Conservation (phyloP, 331 rosid species). For the Pyrus hybrid region DNA sequence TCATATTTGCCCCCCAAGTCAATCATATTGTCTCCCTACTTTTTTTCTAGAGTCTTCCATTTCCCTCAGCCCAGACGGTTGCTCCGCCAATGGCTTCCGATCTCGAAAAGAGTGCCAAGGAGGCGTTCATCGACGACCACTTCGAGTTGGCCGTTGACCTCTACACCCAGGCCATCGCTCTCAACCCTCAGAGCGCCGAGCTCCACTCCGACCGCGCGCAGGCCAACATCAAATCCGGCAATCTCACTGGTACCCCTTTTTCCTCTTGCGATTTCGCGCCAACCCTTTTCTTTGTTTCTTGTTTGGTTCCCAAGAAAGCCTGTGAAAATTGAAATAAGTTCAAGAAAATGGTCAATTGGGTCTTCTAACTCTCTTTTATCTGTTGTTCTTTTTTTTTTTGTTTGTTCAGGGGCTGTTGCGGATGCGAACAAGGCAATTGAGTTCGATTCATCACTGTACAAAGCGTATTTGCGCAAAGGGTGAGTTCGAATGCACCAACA, state of each 20-base stretch:
- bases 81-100: slow-evolving; percentile 63
- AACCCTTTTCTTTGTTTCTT: background rate
- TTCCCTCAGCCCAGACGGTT: background rate
- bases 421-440: slow-evolving; percentile 82
- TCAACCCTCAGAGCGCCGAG: slow-evolving; percentile 39
- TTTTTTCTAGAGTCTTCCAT: slow-evolving; percentile 15
- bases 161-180: slow-evolving; percentile 47
- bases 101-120: slow-evolving; percentile 57
- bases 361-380: background rate
- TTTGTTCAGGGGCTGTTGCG: slow-evolving; percentile 57
- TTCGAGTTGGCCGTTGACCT: slow-evolving; percentile 52
- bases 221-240: slow-evolving; percentile 64
- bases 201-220: slow-evolving; percentile 74
- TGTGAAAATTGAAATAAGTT: background rate
- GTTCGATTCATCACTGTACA: slow-evolving; percentile 41
- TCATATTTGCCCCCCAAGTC: no score
- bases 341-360: background rate
- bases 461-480: slow-evolving; percentile 83
- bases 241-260: slow-evolving; percentile 39
- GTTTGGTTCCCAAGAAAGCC: background rate
- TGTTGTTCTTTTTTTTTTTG: background rate
- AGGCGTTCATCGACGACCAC: slow-evolving; percentile 71
- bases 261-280: background rate
- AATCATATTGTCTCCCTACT: background rate
- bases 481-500: slow-evolving; percentile 10